These are phyloP conservation scores for Colletotrichum salicis DNA, from an alignment of 2,329 filamentous ascomycete species.

Conservation along the genomic window DNA sequence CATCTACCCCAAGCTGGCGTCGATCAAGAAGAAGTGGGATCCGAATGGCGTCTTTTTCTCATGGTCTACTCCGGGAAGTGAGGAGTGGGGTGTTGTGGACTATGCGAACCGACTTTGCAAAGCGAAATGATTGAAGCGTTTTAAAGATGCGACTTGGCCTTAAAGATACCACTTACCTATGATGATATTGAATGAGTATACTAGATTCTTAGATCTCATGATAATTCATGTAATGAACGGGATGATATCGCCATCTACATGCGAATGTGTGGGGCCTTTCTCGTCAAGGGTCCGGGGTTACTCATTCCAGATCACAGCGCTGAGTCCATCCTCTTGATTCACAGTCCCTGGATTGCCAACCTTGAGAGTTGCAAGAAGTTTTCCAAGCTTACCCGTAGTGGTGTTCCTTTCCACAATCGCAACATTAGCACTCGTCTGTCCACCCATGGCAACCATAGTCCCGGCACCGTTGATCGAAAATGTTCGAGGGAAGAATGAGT, in stretches of 20 bases:
- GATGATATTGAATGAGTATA: neutral
- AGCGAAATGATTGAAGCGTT: slow-evolving; percentile 10
- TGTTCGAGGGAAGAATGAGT: slow-evolving; percentile 70
- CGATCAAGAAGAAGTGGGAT: slow-evolving; percentile 63
- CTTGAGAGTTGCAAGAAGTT: slow-evolving; percentile 52
- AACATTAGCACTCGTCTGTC: slow-evolving; percentile 69
- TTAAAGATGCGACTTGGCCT: neutral
- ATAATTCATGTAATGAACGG: neutral
- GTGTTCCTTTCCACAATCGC: slow-evolving; percentile 66
- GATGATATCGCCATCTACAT: neutral
- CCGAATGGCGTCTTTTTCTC: slow-evolving; percentile 55
- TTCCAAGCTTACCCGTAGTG: slow-evolving; percentile 64
- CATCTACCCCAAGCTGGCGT: slow-evolving; percentile 43
- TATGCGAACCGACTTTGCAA: slow-evolving; percentile 34
- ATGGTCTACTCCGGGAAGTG: slow-evolving; percentile 34
- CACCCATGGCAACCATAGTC: slow-evolving; percentile 69
- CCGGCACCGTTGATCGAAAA: slow-evolving; percentile 71
- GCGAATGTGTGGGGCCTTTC: neutral
- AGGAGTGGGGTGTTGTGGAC: slow-evolving; percentile 33
- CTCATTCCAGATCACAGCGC: slow-evolving; percentile 60
- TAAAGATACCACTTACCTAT: slow-evolving; percentile 20
- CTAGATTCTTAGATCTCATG: neutral
- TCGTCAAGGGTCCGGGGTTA: slow-evolving; percentile 38
- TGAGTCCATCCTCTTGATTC: slow-evolving; percentile 59
- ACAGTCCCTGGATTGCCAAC: slow-evolving; percentile 52